Evolutionary conservation across 1,284 basidiomycete genomes (phyloP).

Genomic region (Xerocomus cyaneibrunnescens): DNA sequence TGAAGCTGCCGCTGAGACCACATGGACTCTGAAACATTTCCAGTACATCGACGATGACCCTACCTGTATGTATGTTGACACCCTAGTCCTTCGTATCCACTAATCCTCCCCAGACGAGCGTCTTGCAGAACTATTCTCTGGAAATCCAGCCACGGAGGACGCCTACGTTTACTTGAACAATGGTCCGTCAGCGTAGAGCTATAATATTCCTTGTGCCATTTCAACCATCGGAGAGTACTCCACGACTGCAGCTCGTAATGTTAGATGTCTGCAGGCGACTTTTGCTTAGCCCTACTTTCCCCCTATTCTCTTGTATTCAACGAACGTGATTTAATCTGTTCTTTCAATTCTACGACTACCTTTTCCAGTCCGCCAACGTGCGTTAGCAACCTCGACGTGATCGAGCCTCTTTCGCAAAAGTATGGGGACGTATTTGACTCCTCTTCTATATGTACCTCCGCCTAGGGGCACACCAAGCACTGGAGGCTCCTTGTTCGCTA

Average conservation of each 20-base stretch:
- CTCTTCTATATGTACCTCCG: slow-evolving; percentile 64
- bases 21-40: slow-evolving; percentile 82
- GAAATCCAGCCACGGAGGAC: slow-evolving; percentile 63
- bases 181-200: slow-evolving; percentile 32
- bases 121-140: slow-evolving; percentile 50
- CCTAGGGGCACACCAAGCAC: slow-evolving; percentile 67
- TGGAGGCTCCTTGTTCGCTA: slow-evolving; percentile 24
- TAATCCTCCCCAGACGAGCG: slow-evolving; percentile 51
- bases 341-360: slow-evolving; percentile 39
- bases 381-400: slow-evolving; percentile 71
- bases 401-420: slow-evolving; percentile 66
- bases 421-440: slow-evolving; percentile 65
- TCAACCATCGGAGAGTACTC: slow-evolving; percentile 6
- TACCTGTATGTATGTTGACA: slow-evolving; percentile 53
- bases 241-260: slow-evolving; percentile 2
- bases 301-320: slow-evolving; percentile 18
- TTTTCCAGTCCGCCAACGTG: slow-evolving; percentile 71
- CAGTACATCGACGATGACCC: slow-evolving; percentile 64
- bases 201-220: slow-evolving; percentile 1
- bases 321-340: slow-evolving; percentile 16
- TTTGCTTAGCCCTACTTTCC: slow-evolving; percentile 24
- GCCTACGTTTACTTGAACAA: slow-evolving; percentile 63
- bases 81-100: not conserved
- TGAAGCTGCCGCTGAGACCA: slow-evolving; percentile 69
- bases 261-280: slow-evolving; percentile 14